Base-by-base conservation (phyloP, 108 stramenopile genomes). In the Pseudonitzschia multistriata region DNA sequence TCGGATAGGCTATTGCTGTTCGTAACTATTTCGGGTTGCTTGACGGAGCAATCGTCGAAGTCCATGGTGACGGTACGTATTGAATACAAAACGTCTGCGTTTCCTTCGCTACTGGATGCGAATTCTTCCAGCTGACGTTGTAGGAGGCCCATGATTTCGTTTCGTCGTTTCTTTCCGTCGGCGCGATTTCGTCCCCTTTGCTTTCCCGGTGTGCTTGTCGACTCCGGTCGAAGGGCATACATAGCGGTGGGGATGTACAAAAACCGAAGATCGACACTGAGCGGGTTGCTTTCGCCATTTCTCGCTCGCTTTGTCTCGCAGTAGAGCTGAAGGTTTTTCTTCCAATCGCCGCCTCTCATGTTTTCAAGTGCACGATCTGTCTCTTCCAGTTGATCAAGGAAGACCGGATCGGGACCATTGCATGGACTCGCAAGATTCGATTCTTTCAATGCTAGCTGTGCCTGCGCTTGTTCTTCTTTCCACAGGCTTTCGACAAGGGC, bases 191-290 rank as follows among this genome's bases (percentile, higher is more conserved):
- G 85, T 82, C 91, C 91, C 49, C 90, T 80, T 70, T 96, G 94
- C 56, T 90, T 93, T 45, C 94, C 94, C 11, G 90, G 89, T 27
- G 86, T 83, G 60, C 78, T 90, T 22, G 67, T 66, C 30, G 85
- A 87, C 39, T 82, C 66, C 10, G 77, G 66, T 13, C 86, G 84
- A 0, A 89, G 49, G 13, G 94, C 94, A 72, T 96, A 96, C 87
- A 91, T 86, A 11, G 94, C 94, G 3, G 94, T 93, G 8, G 94
- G 94, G 55, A 96, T 84, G 72, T 93, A 96, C 24, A 91, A n/a
- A 13, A 96, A 11, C 50, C 86, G 80, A 15, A 91, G 34, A 11
- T 83, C 66, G 55, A 70, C 42, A 24, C 19, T 15, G 25, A 45
- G 27, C 27, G 55, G 37, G 29, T 55, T 13, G 17, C 28, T 24